These are phyloP conservation scores for Didymella segeticola DNA, from an alignment of 2,329 filamentous ascomycete species.

Conservation along the genomic window DNA sequence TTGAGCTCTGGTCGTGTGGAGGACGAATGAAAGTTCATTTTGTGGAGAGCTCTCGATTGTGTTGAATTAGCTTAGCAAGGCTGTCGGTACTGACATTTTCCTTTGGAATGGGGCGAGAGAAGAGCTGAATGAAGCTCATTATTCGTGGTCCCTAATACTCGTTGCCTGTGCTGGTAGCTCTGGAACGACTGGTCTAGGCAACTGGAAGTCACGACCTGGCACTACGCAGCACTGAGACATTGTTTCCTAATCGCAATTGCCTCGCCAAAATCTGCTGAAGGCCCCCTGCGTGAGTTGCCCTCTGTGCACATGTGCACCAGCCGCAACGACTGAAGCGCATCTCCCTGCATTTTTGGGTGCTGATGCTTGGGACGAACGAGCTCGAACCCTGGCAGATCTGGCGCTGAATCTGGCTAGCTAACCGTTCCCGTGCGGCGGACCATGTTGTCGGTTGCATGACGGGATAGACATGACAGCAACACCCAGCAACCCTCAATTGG, in stretches of 20 bases:
- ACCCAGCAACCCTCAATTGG: slow-evolving; percentile 12
- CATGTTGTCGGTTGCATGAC: slow-evolving; percentile 18
- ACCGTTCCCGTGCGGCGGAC: slow-evolving; percentile 15
- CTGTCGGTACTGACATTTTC: not conserved
- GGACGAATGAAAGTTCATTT: not conserved
- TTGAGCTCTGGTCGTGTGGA: not conserved
- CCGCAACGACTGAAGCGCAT: not conserved
- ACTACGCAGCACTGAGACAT: slow-evolving; percentile 1
- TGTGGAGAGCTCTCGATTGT: too few relatives aligned
- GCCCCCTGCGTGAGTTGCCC: not conserved
- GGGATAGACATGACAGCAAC: slow-evolving; percentile 10
- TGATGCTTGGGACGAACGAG: slow-evolving; percentile 1
- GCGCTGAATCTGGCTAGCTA: slow-evolving; percentile 3
- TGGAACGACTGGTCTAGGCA: not conserved
- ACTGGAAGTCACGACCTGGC: not conserved
- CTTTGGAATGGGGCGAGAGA: not conserved
- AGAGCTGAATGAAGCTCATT: not conserved
- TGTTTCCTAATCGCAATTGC: not conserved
- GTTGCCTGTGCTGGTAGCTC: not conserved
- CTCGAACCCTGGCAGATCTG: slow-evolving; percentile 14
- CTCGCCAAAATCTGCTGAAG: not conserved
- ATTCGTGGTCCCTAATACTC: not conserved
- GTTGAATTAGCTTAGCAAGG: not conserved
- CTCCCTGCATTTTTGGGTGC: not conserved
- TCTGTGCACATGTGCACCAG: not conserved